These are phyloP conservation scores for Elsinoe necatrix DNA, from an alignment of 2,329 filamentous ascomycete genomes.

Conservation along the genomic window DNA sequence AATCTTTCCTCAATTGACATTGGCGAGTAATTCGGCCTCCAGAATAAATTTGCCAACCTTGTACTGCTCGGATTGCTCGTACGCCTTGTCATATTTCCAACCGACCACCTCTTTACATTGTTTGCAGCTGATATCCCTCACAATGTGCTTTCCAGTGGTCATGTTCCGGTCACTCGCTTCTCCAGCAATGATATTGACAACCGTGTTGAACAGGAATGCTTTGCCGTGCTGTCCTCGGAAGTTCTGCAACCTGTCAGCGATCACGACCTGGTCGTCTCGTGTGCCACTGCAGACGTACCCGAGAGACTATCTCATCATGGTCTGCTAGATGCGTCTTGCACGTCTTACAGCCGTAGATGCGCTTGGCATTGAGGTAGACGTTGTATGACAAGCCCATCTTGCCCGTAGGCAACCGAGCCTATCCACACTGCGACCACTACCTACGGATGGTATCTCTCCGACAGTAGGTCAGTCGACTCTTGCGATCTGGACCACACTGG, in stretches of 20 bases:
- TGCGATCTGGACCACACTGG: not conserved
- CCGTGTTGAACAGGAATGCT: constrained; percentile 88
- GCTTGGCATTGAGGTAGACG: constrained; percentile 21
- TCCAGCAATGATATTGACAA: constrained; percentile 80
- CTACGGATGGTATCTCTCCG: not conserved
- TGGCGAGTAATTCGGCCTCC: constrained; percentile 80
- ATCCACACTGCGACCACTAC: not conserved
- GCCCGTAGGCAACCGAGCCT: constrained; percentile 15
- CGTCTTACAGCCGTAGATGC: constrained; percentile 47
- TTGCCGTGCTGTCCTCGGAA: constrained; percentile 98
- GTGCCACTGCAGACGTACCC: too few relatives aligned
- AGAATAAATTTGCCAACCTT: constrained; percentile 98
- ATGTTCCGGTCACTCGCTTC: constrained; percentile 92
- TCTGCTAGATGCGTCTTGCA: constrained; percentile 96
- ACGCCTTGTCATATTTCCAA: constrained; percentile 99
- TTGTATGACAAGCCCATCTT: constrained; percentile 22
- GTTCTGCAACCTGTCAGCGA: constrained; percentile 51
- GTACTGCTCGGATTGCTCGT: constrained; percentile 86
- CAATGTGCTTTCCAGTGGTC: constrained; percentile 92
- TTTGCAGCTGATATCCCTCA: constrained; percentile 83
- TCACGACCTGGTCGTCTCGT: not conserved
- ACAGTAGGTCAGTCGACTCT: not conserved
- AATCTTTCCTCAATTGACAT: constrained; percentile 45
- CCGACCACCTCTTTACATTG: constrained; percentile 90
- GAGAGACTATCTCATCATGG: constrained; percentile 90